Evolutionary conservation across 2,329 filamentous ascomycete genomes (phyloP), one percentile per base, ranked within the genome.

Genomic region (Aspergillus sp.): DNA sequence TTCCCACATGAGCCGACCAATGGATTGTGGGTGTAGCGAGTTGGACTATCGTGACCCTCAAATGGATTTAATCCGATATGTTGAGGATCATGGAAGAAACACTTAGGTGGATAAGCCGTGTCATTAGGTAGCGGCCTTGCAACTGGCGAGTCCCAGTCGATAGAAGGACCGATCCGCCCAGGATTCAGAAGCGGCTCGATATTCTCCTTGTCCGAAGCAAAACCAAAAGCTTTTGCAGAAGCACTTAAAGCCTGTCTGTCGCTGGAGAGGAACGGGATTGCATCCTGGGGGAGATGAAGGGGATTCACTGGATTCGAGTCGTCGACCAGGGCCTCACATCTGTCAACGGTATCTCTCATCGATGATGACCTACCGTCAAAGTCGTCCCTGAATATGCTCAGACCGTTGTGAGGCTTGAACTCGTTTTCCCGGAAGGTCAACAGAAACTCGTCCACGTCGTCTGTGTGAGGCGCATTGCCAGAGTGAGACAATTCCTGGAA

Each of bases 131-230:
- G 25, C 50, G 54, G 31, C 59, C 67, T 38, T 56, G 34, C 17
- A 61, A 56, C 32, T 10, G 64, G 64, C 13, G 66, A 64, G 19
- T 61, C 44, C 63, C 64, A 69, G 29, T 47, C 56, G n/a, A 58
- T 52, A 40, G 58, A 54, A 41, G 59, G 41, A 19, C 67, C 66
- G 23, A 66, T 57, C 43, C 58, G 61, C 38, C 59, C 62, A 16
- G 52, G 32, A 45, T 66, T 58, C 40, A 69, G 41, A 43, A 66
- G 59, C 4, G 70, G 71, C 38, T 72, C 71, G n/a, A 73, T 64
- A 48, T 73, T 73, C 52, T 73, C 71, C 47, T 74, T 72, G n/a
- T 58, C 65, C 14, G 53, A 38, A 6, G 57, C 25, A 29, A 48
- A 31, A 40, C 52, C 55, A 21, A 56, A 47, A 29, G 50, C n/a